Base-by-base conservation (phyloP, 2,329 filamentous ascomycete genomes). In the Fusarium sp. region DNA sequence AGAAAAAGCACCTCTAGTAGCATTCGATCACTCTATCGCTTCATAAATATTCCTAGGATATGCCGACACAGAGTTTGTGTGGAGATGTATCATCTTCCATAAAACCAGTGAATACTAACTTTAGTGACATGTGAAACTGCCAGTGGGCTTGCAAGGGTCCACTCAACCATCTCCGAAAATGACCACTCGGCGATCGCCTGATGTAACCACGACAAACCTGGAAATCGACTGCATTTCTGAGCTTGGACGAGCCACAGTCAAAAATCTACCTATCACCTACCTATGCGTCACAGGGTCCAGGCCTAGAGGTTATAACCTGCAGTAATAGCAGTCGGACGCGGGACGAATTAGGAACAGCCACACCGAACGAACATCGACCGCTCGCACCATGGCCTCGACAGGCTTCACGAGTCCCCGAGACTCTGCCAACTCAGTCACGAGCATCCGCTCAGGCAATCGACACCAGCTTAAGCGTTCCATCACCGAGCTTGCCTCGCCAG, bases 401-500 rank as follows among this genome's bases (percentile, higher is more conserved):
- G 69, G 53, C 55, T 66, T 58, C 49, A 59, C 57, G 49, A 62
- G 65, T 52, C 68, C 68, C 27, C 67, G 66, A 46, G 57, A 68
- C 56, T 70, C 68, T 27, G 33, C 53, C 53, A 64, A 68, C 48
- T 66, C 67, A 25, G 57, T 66, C 27, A 64, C 70, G 36, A 66
- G 63, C 39, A 51, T 61, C 52, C 69, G 67, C 49, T 61, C 68
- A 23, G 67, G 66, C 70, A 65, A 69, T 72, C 79, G 79, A 55
- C 84, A 85, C 65, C 82, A 84, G 65, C 76, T 85, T 57, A 82
- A 79, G 57, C 80, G 83, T 31, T 87, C 85, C 42, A 79, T 86
- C 55, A 81, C 80, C 39, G 84, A 86, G 62, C 66, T 84, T 47
- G 77, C 82, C 21, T 78, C 80, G 32, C 81, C 83, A 19, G 74